Conservation (phyloP, 2,329 filamentous ascomycete species). For the Stachybotrys chartarum region DNA sequence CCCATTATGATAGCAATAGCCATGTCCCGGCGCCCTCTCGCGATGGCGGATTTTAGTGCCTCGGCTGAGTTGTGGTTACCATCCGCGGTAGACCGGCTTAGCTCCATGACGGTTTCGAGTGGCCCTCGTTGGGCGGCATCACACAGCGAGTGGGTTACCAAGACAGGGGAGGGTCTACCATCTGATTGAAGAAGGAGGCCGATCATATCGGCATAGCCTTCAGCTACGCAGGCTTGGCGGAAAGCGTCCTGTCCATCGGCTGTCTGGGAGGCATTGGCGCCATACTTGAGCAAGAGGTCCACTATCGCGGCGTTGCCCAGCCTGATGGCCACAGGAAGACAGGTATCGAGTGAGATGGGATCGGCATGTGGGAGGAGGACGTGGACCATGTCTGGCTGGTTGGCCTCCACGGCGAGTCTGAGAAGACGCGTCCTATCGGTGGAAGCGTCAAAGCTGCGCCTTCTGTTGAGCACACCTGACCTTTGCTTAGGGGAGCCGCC, state of each 20-base stretch:
- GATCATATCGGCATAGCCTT: slow-evolving; percentile 37
- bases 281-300: slow-evolving; percentile 42
- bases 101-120: slow-evolving; percentile 39
- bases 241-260: slow-evolving; percentile 47
- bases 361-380: slow-evolving; percentile 48
- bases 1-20: slow-evolving; percentile 48
- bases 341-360: slow-evolving; percentile 38
- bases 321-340: slow-evolving; percentile 41
- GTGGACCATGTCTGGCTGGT: slow-evolving; percentile 44
- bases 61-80: slow-evolving; percentile 44
- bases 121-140: slow-evolving; percentile 44
- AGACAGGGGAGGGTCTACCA: slow-evolving; percentile 33
- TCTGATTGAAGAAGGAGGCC: slow-evolving; percentile 42
- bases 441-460: slow-evolving; percentile 41
- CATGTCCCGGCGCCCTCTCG: slow-evolving; percentile 43
- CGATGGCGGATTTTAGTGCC: slow-evolving; percentile 43
- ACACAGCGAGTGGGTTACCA: slow-evolving; percentile 43
- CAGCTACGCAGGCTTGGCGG: slow-evolving; percentile 39
- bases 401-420: slow-evolving; percentile 41
- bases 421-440: slow-evolving; percentile 42
- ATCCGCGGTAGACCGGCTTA: slow-evolving; percentile 47
- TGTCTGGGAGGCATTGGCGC: slow-evolving; percentile 39
- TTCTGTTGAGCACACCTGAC: slow-evolving; percentile 37
- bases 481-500: slow-evolving; percentile 41
- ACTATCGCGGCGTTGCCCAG: slow-evolving; percentile 34